Percentiles rank a stretch among this genome's conserved stretches.
These are phyloP conservation scores for Begonia fuchsioides DNA, from an alignment of 306 rosid genomes.

Conservation along the genomic window DNA sequence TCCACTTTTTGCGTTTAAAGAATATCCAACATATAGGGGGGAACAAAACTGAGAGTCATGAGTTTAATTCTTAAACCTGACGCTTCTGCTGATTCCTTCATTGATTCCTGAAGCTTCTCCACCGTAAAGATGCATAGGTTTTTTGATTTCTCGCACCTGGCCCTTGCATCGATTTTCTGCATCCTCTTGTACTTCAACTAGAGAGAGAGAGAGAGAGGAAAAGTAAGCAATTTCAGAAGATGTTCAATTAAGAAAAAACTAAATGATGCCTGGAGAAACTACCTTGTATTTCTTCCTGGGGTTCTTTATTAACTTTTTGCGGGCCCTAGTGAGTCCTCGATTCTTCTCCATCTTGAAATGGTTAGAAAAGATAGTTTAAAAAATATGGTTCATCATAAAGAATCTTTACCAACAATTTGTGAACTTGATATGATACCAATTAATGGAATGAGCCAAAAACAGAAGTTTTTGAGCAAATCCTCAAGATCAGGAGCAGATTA, in stretches of 20 bases:
- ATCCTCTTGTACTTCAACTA: conserved; percentile 67
- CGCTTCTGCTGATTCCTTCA: conserved; percentile 50
- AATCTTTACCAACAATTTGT: too few species aligned
- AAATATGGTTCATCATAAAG: too few species aligned
- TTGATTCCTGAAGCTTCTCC: conserved; percentile 83
- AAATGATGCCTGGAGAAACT: conserved; percentile 5
- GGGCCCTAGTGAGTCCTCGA: conserved; percentile 60
- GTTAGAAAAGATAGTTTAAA: too few species aligned
- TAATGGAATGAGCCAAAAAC: too few species aligned
- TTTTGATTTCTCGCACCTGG: conserved; percentile 47
- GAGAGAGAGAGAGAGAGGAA: conserved; percentile 3
- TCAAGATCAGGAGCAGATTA: not conserved
- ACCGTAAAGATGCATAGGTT: conserved; percentile 39
- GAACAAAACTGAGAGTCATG: too few species aligned
- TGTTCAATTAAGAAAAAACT: too few species aligned
- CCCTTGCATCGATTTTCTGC: conserved; percentile 45
- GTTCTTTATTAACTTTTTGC: conserved; percentile 65
- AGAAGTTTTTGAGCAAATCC: too few species aligned
- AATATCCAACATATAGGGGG: too few species aligned
- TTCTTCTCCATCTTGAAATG: conserved; percentile 56
- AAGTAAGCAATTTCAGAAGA: not conserved
- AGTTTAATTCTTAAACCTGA: conserved; percentile 35
- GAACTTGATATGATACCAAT: too few species aligned
- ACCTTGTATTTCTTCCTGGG: conserved; percentile 95
- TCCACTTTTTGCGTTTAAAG: too few species aligned